A percentile compares a stretch with the other conserved stretches of the same genome.
These are phyloP conservation scores for Postia placenta DNA, from an alignment of 768 basidiomycete species.

Conservation along the genomic window DNA sequence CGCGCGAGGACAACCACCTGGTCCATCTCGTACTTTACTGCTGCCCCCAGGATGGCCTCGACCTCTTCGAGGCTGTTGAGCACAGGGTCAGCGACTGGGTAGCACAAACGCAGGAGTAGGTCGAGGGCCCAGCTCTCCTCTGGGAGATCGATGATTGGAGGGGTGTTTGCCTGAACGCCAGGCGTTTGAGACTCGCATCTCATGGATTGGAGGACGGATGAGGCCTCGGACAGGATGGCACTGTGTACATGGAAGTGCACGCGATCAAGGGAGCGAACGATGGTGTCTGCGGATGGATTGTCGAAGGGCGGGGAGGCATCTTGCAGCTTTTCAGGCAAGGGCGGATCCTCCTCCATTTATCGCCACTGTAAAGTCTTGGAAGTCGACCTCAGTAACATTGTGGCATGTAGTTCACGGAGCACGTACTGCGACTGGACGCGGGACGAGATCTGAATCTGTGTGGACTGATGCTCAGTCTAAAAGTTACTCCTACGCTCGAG, in stretches of 20 bases:
- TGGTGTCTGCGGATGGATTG: constrained; percentile 36
- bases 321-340: not conserved
- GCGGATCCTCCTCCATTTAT: not conserved
- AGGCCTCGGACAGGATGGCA: constrained; percentile 48
- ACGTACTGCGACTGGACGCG: too few relatives aligned
- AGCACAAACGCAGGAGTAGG: constrained; percentile 14
- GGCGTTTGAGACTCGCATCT: constrained; percentile 39
- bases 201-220: constrained; percentile 52
- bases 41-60: constrained; percentile 11
- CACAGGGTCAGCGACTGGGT: constrained; percentile 8
- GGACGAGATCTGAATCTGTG: too few relatives aligned
- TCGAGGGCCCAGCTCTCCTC: constrained; percentile 5
- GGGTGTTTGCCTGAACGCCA: constrained; percentile 8
- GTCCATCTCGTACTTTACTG: constrained; percentile 15
- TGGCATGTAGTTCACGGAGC: too few relatives aligned
- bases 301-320: constrained; percentile 31
- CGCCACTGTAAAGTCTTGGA: too few relatives aligned
- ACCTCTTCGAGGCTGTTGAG: constrained; percentile 10
- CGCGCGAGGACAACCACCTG: not conserved
- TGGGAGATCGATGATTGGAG: not conserved
- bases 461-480: too few relatives aligned
- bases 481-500: too few relatives aligned
- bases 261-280: constrained; percentile 35
- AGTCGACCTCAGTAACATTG: too few relatives aligned
- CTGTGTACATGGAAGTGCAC: constrained; percentile 48